phyloP scores from a whole-genome alignment of 805 yeast genomes.

The Starmerella bacillaris region DNA sequence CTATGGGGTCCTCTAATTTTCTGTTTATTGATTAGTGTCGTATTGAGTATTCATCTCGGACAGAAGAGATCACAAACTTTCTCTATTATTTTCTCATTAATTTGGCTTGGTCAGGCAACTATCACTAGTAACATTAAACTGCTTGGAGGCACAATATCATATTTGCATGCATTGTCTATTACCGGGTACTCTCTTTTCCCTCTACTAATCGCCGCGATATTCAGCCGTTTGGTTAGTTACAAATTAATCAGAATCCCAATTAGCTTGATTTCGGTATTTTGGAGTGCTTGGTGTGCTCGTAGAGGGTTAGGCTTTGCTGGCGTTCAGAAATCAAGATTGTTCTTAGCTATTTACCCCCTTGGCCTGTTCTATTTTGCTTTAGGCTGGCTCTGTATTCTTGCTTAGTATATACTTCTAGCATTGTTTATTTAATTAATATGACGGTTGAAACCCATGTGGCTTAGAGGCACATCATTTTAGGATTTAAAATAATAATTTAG shows the following conservation, averaged over 20 bases:
- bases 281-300: constrained; percentile 50
- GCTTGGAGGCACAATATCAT: constrained; percentile 42
- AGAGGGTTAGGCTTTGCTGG: constrained; percentile 45
- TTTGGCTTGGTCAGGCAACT: constrained; percentile 44
- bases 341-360: constrained; percentile 49
- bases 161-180: constrained; percentile 49
- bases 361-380: constrained; percentile 42
- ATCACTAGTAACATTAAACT: constrained; percentile 50
- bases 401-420: constrained; percentile 18
- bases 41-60: constrained; percentile 29
- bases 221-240: constrained; percentile 33
- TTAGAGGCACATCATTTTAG: too few relatives aligned
- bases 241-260: constrained; percentile 31
- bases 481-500: too few relatives aligned
- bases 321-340: constrained; percentile 41
- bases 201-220: constrained; percentile 34
- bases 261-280: constrained; percentile 29
- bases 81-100: constrained; percentile 43
- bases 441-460: too few relatives aligned
- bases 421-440: not conserved
- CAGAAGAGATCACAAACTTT: constrained; percentile 36
- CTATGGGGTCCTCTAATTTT: constrained; percentile 54
- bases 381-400: constrained; percentile 50
- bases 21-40: constrained; percentile 36
- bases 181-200: constrained; percentile 58